These are phyloP conservation scores for Nemania sp. DNA, from an alignment of 2,329 filamentous ascomycete genomes.

Conservation along the genomic window DNA sequence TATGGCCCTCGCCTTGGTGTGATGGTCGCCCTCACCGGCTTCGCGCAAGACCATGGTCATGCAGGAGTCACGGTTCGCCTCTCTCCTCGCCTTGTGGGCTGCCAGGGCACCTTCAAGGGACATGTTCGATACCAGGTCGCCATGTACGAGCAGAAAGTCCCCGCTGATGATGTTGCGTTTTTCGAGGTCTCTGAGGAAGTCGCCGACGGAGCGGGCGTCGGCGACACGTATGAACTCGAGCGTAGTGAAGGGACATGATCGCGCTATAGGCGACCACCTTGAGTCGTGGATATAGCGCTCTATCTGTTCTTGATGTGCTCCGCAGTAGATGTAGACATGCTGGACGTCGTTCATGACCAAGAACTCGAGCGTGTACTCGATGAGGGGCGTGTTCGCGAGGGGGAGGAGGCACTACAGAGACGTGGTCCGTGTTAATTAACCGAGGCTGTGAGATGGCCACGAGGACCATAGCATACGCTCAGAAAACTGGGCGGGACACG, in stretches of 20 bases:
- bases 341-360: constrained; percentile 94
- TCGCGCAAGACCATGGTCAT: constrained; percentile 94
- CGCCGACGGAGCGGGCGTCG: constrained; percentile 83
- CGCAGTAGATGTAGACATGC: constrained; percentile 90
- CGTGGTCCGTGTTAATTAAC: constrained; percentile 26
- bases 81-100: constrained; percentile 78
- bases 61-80: constrained; percentile 88
- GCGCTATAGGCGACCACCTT: constrained; percentile 65
- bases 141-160: constrained; percentile 91
- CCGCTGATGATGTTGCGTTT: constrained; percentile 81
- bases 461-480: not conserved
- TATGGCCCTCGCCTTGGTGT: constrained; percentile 75
- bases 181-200: constrained; percentile 93
- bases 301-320: constrained; percentile 82
- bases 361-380: constrained; percentile 97
- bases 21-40: constrained; percentile 69
- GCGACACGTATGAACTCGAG: constrained; percentile 84
- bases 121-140: constrained; percentile 89
- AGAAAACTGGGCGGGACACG: too few species aligned
- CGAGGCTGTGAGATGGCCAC: not conserved
- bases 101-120: constrained; percentile 79
- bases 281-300: constrained; percentile 85
- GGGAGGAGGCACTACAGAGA: constrained; percentile 79
- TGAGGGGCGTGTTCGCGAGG: constrained; percentile 89
- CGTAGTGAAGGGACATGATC: constrained; percentile 70